Evolutionary conservation across 2,329 filamentous ascomycete species (phyloP), one percentile per base, ranked within the genome.

Genomic region (Pezicula neosporulosa): DNA sequence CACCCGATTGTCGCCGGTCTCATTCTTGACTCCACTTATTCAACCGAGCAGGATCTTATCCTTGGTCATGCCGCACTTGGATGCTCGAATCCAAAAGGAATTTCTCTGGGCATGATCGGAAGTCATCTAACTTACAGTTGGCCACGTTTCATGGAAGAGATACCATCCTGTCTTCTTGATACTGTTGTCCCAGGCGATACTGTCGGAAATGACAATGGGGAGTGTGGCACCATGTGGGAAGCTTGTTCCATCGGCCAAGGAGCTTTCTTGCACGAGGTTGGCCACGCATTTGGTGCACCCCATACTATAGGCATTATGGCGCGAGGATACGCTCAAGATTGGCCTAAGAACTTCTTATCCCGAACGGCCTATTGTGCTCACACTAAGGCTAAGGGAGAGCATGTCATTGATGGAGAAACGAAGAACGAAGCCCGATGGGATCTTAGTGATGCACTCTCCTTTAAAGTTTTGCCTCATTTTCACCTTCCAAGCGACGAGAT

Each of bases 121-220:
- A 89, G 85, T 36, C 85, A 88, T 62, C 77, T 81, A 54, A 75
- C 89, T 19, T 85, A 89, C 61, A 84, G 81, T 53, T 89, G 88
- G 65, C 86, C 86, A 1, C 78, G 83, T 1, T 84, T 81, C 60
- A 70, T 89, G 30, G 86, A 90, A 63, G 86, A 89, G 57, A 79
- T 89, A 5, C 49, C 66, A 2, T 57, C 56, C 76, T 84, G 50
- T 76, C 82, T 59, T 19, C 58, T 67, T 1, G 74, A 77, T 47
- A 58, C 54, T 7, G 60, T 64, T 2, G 19, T 57, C 1, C 68
- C 72, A 0, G 75, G 72, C 0, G 63, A 68, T 27, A 64, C 63
- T 0, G 67, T 74, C 2, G 70, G 67, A 0, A 70, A 74, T 50
- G 70, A 75, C 48, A 72, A 73, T 44, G 65, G 66, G 21, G 68